These are phyloP conservation scores for Fistulinella prunicolor DNA, from an alignment of 768 basidiomycete genomes.

Conservation along the genomic window DNA sequence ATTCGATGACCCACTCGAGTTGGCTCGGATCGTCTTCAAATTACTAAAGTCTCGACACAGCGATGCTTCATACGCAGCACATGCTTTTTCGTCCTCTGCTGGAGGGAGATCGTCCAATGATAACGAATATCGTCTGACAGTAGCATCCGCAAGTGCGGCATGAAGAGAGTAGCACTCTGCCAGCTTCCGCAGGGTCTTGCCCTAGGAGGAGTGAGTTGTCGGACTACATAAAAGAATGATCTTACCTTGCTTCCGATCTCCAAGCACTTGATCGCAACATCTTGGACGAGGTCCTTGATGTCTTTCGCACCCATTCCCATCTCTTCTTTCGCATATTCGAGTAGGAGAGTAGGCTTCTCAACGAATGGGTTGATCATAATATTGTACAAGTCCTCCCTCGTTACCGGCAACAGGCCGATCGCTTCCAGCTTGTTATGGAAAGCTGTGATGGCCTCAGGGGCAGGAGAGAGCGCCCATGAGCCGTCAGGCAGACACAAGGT, in stretches of 20 bases:
- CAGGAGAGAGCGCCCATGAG: constrained; percentile 26
- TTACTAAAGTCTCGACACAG: constrained; percentile 54
- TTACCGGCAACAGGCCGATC: constrained; percentile 53
- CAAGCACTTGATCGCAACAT: constrained; percentile 57
- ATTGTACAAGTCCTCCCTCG: constrained; percentile 59
- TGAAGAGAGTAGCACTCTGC: constrained; percentile 48
- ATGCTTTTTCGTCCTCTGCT: constrained; percentile 47
- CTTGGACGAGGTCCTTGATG: constrained; percentile 47
- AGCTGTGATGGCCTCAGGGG: constrained; percentile 25
- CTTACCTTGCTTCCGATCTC: constrained; percentile 54
- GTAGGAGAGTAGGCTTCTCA: constrained; percentile 48
- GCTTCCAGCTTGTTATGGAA: constrained; percentile 52
- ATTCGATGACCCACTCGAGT: constrained; percentile 12
- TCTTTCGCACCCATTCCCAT: constrained; percentile 45
- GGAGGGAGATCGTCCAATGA: constrained; percentile 54
- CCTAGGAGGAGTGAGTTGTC: constrained; percentile 35
- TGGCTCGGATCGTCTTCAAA: constrained; percentile 28
- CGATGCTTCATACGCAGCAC: constrained; percentile 43
- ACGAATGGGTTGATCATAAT: constrained; percentile 69
- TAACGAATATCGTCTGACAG: constrained; percentile 50
- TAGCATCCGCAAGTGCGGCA: constrained; percentile 41
- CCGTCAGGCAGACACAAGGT: constrained; percentile 51
- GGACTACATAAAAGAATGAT: background rate
- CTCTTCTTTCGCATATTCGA: constrained; percentile 46
- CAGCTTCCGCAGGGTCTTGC: constrained; percentile 62